phyloP scores from a whole-genome alignment of 306 rosid genomes.

The Amphicarpaea edgeworthii region DNA sequence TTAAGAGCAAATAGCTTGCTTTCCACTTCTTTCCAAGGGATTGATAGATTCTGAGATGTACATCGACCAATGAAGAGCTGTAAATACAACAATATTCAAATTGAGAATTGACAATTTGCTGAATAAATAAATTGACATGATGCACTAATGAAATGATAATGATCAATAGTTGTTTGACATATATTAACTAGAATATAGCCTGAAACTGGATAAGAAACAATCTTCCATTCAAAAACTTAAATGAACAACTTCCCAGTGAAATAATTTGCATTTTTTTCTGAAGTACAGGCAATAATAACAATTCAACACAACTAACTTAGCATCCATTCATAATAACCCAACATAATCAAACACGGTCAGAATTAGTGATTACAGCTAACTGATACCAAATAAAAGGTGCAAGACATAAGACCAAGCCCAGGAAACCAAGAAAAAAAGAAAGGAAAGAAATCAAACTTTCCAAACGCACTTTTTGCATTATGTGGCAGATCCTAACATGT shows the following conservation, averaged over 20 bases:
- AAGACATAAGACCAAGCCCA: no score
- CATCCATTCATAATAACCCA: no score
- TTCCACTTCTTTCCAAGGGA: slow-evolving; percentile 95
- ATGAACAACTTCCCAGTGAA: background rate
- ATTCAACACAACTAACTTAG: no score
- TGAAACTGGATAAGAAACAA: slow-evolving; percentile 7
- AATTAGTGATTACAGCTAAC: no score
- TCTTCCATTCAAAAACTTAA: slow-evolving; percentile 18
- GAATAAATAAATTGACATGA: slow-evolving; percentile 7
- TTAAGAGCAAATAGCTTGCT: slow-evolving; percentile 93
- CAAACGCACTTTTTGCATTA: no score
- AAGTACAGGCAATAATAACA: no score
- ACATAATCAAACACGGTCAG: no score
- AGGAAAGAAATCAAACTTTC: no score
- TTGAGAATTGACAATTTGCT: slow-evolving; percentile 24
- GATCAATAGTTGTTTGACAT: background rate
- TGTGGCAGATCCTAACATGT: no score
- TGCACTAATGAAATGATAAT: background rate
- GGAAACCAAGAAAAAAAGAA: no score
- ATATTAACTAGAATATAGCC: background rate
- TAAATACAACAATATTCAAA: slow-evolving; percentile 45
- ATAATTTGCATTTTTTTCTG: no score
- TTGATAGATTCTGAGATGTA: slow-evolving; percentile 70
- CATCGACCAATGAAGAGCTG: slow-evolving; percentile 86
- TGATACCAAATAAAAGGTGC: no score